Evolutionary conservation across 345 rosid genomes (phyloP).

Genomic region (Murraya paniculata): DNA sequence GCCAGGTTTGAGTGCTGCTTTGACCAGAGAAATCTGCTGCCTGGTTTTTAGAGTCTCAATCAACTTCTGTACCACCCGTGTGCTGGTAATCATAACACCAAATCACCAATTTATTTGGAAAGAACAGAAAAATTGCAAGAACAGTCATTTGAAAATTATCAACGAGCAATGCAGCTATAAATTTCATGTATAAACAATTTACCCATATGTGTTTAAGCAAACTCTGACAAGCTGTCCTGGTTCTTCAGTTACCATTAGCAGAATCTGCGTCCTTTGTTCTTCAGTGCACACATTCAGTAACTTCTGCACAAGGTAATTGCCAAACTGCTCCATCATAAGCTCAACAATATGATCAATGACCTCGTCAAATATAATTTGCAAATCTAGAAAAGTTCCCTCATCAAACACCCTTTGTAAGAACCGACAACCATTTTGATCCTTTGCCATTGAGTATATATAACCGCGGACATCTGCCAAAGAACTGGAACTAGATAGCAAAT

Average conservation of each 20-base stretch:
- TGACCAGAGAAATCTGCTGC: slow-evolving; percentile 50
- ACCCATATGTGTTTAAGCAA: slow-evolving; percentile 62
- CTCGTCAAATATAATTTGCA: slow-evolving; percentile 33
- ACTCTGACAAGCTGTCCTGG: slow-evolving; percentile 41
- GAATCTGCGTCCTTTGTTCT: slow-evolving; percentile 43
- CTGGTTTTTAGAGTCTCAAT: slow-evolving; percentile 58
- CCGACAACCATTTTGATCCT: slow-evolving; percentile 55
- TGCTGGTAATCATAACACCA: slow-evolving; percentile 34
- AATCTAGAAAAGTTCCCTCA: slow-evolving; percentile 40
- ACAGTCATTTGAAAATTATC: neutral
- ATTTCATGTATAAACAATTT: slow-evolving; percentile 9
- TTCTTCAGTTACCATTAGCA: slow-evolving; percentile 35
- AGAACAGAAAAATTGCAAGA: neutral
- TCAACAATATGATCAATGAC: slow-evolving; percentile 39
- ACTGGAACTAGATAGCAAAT: slow-evolving; percentile 23
- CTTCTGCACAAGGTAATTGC: slow-evolving; percentile 62
- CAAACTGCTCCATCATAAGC: slow-evolving; percentile 56
- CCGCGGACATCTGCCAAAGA: slow-evolving; percentile 41
- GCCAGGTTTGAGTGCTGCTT: slow-evolving; percentile 55
- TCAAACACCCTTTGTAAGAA: slow-evolving; percentile 49
- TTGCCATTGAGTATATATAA: slow-evolving; percentile 44
- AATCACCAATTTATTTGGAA: slow-evolving; percentile 6
- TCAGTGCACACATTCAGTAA: slow-evolving; percentile 41
- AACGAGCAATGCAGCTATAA: neutral
- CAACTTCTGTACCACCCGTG: slow-evolving; percentile 77